These are phyloP conservation scores for Iodosphaeria phyllophila DNA, from an alignment of 2,329 filamentous ascomycete genomes.

Conservation along the genomic window DNA sequence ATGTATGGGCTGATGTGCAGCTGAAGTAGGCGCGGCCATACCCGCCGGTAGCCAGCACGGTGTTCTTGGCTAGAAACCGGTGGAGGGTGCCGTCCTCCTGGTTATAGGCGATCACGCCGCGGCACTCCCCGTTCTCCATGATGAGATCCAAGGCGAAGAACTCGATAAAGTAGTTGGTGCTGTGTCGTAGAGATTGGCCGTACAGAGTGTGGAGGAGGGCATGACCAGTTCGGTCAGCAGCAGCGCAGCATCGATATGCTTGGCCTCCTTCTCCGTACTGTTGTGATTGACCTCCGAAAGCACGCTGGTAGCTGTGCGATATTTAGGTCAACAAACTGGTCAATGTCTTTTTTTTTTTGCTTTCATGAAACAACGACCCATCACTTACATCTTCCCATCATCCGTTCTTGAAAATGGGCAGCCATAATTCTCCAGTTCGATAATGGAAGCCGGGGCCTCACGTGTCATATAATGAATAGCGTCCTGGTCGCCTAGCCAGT, in stretches of 20 bases:
- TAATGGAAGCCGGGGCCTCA: slow-evolving; percentile 77
- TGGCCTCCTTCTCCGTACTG: slow-evolving; percentile 93
- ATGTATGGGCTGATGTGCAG: slow-evolving; percentile 95
- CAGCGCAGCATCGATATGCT: slow-evolving; percentile 92
- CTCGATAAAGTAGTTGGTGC: slow-evolving; percentile 99
- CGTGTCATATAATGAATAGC: slow-evolving; percentile 98
- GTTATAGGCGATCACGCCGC: slow-evolving; percentile 93
- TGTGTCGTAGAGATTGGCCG: slow-evolving; percentile 88
- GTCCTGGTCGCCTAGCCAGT: slow-evolving; percentile 95
- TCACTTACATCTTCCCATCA: slow-evolving; percentile 72
- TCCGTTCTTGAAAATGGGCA: slow-evolving; percentile 94
- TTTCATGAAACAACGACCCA: too few species aligned
- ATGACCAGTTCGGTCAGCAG: slow-evolving; percentile 91
- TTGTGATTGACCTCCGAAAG: slow-evolving; percentile 93
- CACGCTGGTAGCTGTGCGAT: slow-evolving; percentile 66
- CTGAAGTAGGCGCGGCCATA: slow-evolving; percentile 98
- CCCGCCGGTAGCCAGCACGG: slow-evolving; percentile 87
- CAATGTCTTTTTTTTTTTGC: too few species aligned
- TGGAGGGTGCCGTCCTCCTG: slow-evolving; percentile 97
- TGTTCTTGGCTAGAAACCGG: slow-evolving; percentile 92
- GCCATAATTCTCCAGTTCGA: slow-evolving; percentile 93
- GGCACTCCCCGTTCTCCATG: slow-evolving; percentile 94
- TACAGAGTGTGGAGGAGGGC: slow-evolving; percentile 97
- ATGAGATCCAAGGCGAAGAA: slow-evolving; percentile 95
- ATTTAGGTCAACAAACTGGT: too few species aligned